Evolutionary conservation across 2,329 filamentous ascomycete genomes (phyloP).

Genomic region (Rutstroemia sp.): DNA sequence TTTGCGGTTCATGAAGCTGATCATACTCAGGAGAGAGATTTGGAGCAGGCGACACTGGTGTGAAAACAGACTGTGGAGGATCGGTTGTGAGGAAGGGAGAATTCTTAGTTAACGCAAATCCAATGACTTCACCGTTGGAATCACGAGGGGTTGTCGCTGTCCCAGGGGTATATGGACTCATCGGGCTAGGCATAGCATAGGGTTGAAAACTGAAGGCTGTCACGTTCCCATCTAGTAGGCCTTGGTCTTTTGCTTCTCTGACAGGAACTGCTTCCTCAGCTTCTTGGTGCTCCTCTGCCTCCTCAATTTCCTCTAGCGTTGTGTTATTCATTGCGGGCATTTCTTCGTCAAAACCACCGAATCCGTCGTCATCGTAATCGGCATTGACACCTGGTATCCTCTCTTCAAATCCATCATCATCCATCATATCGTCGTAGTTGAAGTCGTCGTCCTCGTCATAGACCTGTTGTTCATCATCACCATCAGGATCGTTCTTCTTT

Average conservation of each 20-base stretch:
- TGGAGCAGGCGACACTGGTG: conserved; percentile 14
- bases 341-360: conserved; percentile 14
- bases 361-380: conserved; percentile 31
- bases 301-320: conserved; percentile 21
- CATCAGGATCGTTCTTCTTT: conserved; percentile 38
- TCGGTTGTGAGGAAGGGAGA: conserved; percentile 16
- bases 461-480: conserved; percentile 27
- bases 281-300: conserved; percentile 32
- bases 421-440: conserved; percentile 48
- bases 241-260: conserved; percentile 12
- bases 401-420: conserved; percentile 55
- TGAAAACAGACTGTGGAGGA: conserved; percentile 6
- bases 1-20: not conserved
- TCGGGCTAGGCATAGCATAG: conserved; percentile 43
- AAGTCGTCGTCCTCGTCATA: conserved; percentile 50
- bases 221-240: conserved; percentile 12
- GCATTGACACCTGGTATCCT: conserved; percentile 51
- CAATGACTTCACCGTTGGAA: conserved; percentile 46
- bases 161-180: conserved; percentile 43
- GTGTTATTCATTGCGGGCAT: conserved; percentile 15
- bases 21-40: conserved; percentile 3
- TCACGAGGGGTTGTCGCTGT: conserved; percentile 48
- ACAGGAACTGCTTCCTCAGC: not conserved
- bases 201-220: conserved; percentile 27
- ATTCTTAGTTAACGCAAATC: conserved; percentile 39